Percentiles rank a stretch among this genome's conserved stretches.
These are phyloP conservation scores for Cordyceps pruinosa DNA, from an alignment of 2,329 filamentous ascomycete species.

Conservation along the genomic window DNA sequence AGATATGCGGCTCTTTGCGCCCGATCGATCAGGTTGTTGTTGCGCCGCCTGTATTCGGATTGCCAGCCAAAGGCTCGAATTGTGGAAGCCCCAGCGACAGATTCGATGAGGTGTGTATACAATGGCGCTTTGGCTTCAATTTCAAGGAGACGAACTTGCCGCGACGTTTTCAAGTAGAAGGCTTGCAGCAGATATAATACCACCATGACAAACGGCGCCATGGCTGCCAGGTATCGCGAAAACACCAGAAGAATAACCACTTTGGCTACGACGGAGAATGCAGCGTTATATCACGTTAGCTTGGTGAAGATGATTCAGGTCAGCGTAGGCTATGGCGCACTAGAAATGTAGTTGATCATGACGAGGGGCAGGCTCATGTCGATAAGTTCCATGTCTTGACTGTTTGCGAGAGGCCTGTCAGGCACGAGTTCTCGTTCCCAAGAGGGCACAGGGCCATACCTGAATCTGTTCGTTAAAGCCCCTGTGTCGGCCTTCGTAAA, in stretches of 20 bases:
- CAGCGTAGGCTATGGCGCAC: neutral
- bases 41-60: neutral
- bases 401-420: no score
- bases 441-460: no score
- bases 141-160: neutral
- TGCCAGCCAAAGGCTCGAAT: neutral
- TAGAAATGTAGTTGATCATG: neutral
- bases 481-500: no score
- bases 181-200: conserved; percentile 21
- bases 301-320: neutral
- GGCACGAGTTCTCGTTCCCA: no score
- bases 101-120: neutral
- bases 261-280: neutral
- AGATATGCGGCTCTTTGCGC: neutral
- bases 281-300: neutral
- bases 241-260: neutral
- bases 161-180: neutral
- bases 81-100: neutral
- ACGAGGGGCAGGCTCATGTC: no score
- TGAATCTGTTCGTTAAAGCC: no score
- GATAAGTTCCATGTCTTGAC: no score
- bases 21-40: neutral
- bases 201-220: conserved; percentile 32
- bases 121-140: neutral
- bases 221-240: conserved; percentile 12